Percentiles rank a stretch among this genome's conserved stretches.
phyloP scores from a whole-genome alignment of 768 basidiomycete genomes.

The Tulasnella sp. region DNA sequence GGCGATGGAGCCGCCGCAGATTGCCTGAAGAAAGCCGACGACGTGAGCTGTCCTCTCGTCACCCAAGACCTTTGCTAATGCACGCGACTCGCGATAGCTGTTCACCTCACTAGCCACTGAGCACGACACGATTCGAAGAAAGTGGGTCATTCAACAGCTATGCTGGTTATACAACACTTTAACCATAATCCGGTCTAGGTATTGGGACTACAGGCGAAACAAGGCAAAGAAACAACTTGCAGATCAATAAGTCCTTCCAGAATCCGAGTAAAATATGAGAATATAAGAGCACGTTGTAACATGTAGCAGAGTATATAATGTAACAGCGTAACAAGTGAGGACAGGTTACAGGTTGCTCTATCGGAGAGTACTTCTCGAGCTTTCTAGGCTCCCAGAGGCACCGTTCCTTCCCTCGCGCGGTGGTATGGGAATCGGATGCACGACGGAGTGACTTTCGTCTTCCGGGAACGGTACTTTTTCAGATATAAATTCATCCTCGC shows the following conservation, averaged over 20 bases:
- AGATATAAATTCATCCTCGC: background rate
- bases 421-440: background rate
- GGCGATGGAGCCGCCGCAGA: background rate
- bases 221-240: background rate
- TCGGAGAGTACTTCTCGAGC: background rate
- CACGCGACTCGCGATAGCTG: constrained; percentile 37
- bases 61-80: constrained; percentile 11
- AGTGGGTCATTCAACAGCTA: constrained; percentile 39
- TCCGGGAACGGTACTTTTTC: background rate
- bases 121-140: constrained; percentile 67
- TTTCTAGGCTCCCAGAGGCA: background rate
- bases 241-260: background rate
- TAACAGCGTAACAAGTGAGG: background rate
- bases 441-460: background rate
- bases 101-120: constrained; percentile 64
- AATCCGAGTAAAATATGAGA: background rate
- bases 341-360: background rate
- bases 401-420: background rate
- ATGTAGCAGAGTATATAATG: background rate
- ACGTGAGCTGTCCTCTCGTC: constrained; percentile 25
- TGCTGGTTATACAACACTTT: constrained; percentile 22
- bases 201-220: constrained; percentile 57
- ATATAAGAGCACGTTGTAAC: background rate
- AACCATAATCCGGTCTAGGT: constrained; percentile 38
- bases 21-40: constrained; percentile 31